Conservation (phyloP, 139 green algal genomes). For the Chlamydomonas sp. region DNA sequence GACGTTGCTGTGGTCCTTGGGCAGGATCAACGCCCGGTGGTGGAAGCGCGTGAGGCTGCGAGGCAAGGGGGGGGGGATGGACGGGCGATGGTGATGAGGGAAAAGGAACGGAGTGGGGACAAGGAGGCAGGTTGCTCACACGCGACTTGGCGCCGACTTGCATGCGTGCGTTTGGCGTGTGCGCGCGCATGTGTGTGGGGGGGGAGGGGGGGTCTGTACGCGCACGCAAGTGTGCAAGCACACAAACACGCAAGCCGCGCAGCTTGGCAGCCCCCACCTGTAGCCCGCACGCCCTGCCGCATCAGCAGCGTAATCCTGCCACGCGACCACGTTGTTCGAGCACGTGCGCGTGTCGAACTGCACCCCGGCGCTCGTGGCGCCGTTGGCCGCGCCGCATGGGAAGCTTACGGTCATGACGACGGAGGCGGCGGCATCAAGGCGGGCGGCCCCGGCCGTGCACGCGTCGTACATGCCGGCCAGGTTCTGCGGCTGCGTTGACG, state of each 20-base stretch:
- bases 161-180: no score
- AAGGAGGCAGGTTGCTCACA: no score
- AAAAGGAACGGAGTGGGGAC: no score
- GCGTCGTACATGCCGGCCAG: constrained; percentile 9
- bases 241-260: no score
- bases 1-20: neutral
- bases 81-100: no score
- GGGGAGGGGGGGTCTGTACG: no score
- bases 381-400: constrained; percentile 8
- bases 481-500: neutral
- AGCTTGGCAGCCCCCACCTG: neutral
- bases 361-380: neutral
- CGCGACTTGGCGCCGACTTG: no score
- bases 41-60: neutral
- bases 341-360: constrained; percentile 1
- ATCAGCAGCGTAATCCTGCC: constrained; percentile 5
- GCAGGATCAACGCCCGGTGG: neutral
- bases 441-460: neutral
- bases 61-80: no score
- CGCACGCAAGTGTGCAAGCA: no score
- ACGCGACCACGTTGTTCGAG: neutral
- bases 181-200: no score
- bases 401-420: neutral
- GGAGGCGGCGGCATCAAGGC: neutral
- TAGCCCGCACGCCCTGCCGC: no score